Percentiles rank a stretch among this genome's conserved stretches.
Conservation (phyloP, 139 green algal species). For the Coelastrella sp. region DNA sequence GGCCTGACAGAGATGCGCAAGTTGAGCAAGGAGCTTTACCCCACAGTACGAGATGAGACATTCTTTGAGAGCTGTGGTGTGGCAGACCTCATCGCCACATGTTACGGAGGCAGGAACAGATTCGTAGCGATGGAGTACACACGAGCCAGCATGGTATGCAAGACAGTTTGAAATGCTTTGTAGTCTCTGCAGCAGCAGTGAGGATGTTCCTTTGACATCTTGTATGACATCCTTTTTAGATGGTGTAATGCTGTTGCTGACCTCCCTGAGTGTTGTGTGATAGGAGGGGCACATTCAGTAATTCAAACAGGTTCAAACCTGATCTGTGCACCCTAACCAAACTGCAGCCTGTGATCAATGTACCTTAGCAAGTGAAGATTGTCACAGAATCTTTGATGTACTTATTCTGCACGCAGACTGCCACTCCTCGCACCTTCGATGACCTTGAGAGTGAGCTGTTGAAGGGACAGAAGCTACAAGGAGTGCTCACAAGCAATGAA, state of each 20-base stretch:
- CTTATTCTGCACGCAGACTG: constrained; percentile 25
- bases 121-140: constrained; percentile 69
- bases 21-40: constrained; percentile 70
- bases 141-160: not conserved
- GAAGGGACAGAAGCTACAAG: constrained; percentile 86
- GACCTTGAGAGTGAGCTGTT: constrained; percentile 76
- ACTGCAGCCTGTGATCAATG: too few species aligned
- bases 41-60: constrained; percentile 74
- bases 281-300: too few species aligned
- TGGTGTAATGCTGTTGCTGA: too few species aligned
- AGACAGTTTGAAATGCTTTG: too few species aligned
- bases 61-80: constrained; percentile 82
- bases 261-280: too few species aligned
- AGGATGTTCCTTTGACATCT: too few species aligned
- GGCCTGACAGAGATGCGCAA: constrained; percentile 74
- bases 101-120: constrained; percentile 82
- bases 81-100: constrained; percentile 83
- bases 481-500: constrained; percentile 81
- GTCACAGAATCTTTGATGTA: not conserved
- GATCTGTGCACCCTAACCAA: too few species aligned
- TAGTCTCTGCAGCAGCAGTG: too few species aligned
- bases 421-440: constrained; percentile 57
- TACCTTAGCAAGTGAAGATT: not conserved
- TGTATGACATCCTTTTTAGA: too few species aligned
- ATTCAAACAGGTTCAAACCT: too few species aligned